Percentiles rank a stretch among this genome's conserved stretches.
These are phyloP conservation scores for Graphiopsis chlorocephala DNA, from an alignment of 2,329 filamentous ascomycete genomes.

Conservation along the genomic window DNA sequence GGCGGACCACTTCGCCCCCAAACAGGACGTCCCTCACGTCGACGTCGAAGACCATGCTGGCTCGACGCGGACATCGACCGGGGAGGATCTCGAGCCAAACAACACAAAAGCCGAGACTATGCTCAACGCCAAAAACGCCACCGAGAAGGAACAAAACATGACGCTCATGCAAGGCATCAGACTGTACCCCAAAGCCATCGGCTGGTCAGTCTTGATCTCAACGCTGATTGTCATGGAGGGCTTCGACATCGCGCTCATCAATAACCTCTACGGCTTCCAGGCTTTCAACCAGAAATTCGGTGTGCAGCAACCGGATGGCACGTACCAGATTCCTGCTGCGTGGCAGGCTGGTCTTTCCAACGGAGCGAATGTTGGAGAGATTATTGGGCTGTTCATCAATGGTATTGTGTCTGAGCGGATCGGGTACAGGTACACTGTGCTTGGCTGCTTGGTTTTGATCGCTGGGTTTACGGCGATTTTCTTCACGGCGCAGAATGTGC, in stretches of 20 bases:
- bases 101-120: conserved; percentile 31
- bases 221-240: conserved; percentile 91
- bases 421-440: conserved; percentile 46
- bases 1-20: conserved; percentile 1
- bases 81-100: conserved; percentile 33
- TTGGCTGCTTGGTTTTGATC: conserved; percentile 43
- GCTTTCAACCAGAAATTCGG: conserved; percentile 49
- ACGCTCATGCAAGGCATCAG: conserved; percentile 69
- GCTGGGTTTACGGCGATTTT: conserved; percentile 48
- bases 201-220: conserved; percentile 82
- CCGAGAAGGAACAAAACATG: conserved; percentile 51
- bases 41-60: conserved; percentile 23
- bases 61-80: conserved; percentile 26
- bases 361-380: conserved; percentile 46
- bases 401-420: conserved; percentile 47
- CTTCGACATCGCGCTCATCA: conserved; percentile 77
- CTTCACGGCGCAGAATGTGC: conserved; percentile 48
- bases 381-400: conserved; percentile 45
- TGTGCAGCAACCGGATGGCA: conserved; percentile 38
- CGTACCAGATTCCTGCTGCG: conserved; percentile 42
- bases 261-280: conserved; percentile 66
- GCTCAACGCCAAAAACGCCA: conserved; percentile 44
- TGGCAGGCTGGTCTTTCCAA: conserved; percentile 51
- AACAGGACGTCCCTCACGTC: conserved; percentile 15
- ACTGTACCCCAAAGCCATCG: conserved; percentile 82